These are phyloP conservation scores for Periconia macrospinosa DNA, from an alignment of 2,329 filamentous ascomycete species.

Conservation along the genomic window DNA sequence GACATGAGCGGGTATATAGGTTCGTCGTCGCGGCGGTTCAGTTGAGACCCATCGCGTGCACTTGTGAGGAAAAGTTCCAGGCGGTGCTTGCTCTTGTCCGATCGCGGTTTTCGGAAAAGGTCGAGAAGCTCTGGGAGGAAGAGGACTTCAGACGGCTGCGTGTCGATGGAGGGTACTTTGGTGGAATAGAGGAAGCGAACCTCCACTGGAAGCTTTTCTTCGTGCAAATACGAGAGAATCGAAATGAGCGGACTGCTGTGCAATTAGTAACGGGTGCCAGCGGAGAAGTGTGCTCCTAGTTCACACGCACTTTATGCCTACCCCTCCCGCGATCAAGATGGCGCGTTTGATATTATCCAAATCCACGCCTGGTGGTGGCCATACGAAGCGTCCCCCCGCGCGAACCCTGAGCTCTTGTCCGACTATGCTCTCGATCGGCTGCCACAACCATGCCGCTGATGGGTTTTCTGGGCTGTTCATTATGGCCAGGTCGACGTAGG, in stretches of 20 bases:
- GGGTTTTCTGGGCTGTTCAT: constrained; percentile 72
- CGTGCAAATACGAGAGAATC: constrained; percentile 65
- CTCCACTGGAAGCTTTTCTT: constrained; percentile 42
- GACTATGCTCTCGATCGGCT: constrained; percentile 56
- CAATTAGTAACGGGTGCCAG: constrained; percentile 8
- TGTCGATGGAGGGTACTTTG: constrained; percentile 41
- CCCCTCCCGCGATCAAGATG: constrained; percentile 78
- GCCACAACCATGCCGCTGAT: constrained; percentile 77
- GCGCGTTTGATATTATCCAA: constrained; percentile 56
- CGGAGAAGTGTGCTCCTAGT: neutral
- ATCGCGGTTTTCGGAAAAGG: constrained; percentile 32
- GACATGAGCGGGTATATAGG: constrained; percentile 37
- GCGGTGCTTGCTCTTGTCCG: constrained; percentile 28
- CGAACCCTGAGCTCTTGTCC: constrained; percentile 65
- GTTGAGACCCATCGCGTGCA: constrained; percentile 28
- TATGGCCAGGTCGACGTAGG: constrained; percentile 76
- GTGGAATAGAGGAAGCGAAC: constrained; percentile 68
- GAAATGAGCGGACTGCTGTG: constrained; percentile 66
- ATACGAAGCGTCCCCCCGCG: constrained; percentile 80
- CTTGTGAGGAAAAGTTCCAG: constrained; percentile 43
- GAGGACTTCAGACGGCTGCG: constrained; percentile 34
- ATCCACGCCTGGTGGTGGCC: constrained; percentile 63
- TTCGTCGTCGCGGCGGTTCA: constrained; percentile 26
- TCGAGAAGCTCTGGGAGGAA: constrained; percentile 39
- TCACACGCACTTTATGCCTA: constrained; percentile 71